Percentiles rank a stretch among this genome's conserved stretches.
These are phyloP conservation scores for Leccinum sublutescens DNA, from an alignment of 768 basidiomycete species.

Conservation along the genomic window DNA sequence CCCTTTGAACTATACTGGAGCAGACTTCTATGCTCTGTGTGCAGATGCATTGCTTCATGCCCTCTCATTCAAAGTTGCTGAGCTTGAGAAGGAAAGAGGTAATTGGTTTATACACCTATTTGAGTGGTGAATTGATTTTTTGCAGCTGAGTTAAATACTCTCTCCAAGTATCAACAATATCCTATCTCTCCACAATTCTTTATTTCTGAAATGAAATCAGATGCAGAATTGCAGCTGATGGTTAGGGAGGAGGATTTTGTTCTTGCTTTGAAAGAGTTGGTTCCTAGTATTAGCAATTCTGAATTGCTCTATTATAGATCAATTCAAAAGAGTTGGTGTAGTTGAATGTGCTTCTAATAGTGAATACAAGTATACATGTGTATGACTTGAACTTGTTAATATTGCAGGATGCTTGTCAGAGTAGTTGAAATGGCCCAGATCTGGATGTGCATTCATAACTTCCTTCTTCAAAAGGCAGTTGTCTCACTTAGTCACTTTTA, in stretches of 20 bases:
- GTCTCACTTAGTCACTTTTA: no score
- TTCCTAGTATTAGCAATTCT: slow-evolving; percentile 78
- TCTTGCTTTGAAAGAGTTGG: slow-evolving; percentile 62
- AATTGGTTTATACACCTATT: background rate
- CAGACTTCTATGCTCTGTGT: slow-evolving; percentile 97
- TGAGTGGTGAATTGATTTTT: background rate
- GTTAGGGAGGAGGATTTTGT: slow-evolving; percentile 78
- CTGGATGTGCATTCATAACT: no score
- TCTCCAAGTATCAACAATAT: slow-evolving; percentile 42
- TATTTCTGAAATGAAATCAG: slow-evolving; percentile 74
- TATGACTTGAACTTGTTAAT: background rate
- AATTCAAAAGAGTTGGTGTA: slow-evolving; percentile 38
- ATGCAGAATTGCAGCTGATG: slow-evolving; percentile 69
- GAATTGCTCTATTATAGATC: slow-evolving; percentile 84
- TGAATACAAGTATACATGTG: background rate
- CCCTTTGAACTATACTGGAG: slow-evolving; percentile 94
- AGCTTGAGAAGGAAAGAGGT: slow-evolving; percentile 77
- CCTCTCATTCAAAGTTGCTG: slow-evolving; percentile 84
- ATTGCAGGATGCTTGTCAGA: background rate
- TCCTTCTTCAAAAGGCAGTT: no score
- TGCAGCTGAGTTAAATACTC: slow-evolving; percentile 42
- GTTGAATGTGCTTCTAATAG: background rate
- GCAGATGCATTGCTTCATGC: slow-evolving; percentile 95
- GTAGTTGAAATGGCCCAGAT: no score
- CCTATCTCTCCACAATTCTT: slow-evolving; percentile 89